These are phyloP conservation scores for Dactylellina leptospora DNA, from an alignment of 2,329 filamentous ascomycete genomes.

Conservation along the genomic window DNA sequence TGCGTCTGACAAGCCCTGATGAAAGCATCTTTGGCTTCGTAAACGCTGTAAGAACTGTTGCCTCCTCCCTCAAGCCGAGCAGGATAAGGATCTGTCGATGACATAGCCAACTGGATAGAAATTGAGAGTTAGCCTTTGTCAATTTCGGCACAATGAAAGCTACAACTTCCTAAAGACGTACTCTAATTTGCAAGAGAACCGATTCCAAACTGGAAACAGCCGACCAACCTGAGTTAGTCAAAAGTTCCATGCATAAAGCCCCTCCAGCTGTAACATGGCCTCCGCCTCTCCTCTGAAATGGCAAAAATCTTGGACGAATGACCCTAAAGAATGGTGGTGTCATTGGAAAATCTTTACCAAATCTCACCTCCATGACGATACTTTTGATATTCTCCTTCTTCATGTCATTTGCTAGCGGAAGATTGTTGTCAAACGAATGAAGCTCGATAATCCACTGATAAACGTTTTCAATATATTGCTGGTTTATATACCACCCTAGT, in stretches of 20 bases:
- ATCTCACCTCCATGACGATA: constrained; percentile 84
- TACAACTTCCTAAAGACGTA: too few relatives aligned
- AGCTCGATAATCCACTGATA: constrained; percentile 94
- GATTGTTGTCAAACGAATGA: constrained; percentile 76
- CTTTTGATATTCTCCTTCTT: constrained; percentile 69
- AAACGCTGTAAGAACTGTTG: constrained; percentile 67
- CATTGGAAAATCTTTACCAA: constrained; percentile 79
- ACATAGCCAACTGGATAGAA: constrained; percentile 68
- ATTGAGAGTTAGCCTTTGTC: not conserved
- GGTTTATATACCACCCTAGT: constrained; percentile 84
- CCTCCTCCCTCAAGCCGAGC: constrained; percentile 37
- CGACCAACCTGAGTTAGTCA: constrained; percentile 85
- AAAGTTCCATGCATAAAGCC: constrained; percentile 75
- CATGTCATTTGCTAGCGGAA: constrained; percentile 81
- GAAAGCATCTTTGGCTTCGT: constrained; percentile 79
- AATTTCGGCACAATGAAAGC: not conserved
- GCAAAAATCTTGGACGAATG: constrained; percentile 80
- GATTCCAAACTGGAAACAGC: constrained; percentile 77
- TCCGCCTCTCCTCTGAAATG: constrained; percentile 76
- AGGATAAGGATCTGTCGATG: constrained; percentile 41
- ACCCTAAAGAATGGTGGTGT: constrained; percentile 85
- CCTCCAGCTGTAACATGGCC: constrained; percentile 87
- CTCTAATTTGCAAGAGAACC: constrained; percentile 76
- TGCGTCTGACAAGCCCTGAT: constrained; percentile 73
- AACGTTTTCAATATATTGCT: constrained; percentile 72